These are phyloP conservation scores for Lachancea sp. DNA, from an alignment of 805 yeast genomes.

Conservation along the genomic window DNA sequence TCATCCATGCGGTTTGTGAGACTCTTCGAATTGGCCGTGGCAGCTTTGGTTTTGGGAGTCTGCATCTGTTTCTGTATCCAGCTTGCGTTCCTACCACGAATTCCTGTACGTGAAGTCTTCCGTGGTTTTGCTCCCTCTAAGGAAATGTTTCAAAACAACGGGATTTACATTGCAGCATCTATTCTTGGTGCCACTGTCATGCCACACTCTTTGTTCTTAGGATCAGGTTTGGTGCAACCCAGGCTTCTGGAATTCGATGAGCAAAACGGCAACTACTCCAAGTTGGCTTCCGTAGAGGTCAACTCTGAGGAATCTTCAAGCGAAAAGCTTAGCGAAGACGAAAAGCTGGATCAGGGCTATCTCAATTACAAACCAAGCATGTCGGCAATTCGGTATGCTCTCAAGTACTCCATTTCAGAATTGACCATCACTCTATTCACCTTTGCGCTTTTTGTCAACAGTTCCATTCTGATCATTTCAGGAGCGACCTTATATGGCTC, in stretches of 20 bases:
- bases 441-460: constrained; percentile 79
- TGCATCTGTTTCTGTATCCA: constrained; percentile 76
- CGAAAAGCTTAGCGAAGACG: constrained; percentile 15
- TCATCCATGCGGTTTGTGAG: constrained; percentile 70
- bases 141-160: constrained; percentile 48
- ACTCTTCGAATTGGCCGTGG: constrained; percentile 69
- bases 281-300: constrained; percentile 11
- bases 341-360: constrained; percentile 35
- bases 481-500: constrained; percentile 71
- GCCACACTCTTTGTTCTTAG: constrained; percentile 86
- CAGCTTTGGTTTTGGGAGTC: constrained; percentile 63
- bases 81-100: constrained; percentile 47
- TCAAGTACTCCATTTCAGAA: constrained; percentile 68
- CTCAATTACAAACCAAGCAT: constrained; percentile 60
- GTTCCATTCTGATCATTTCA: constrained; percentile 74
- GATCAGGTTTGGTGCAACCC: constrained; percentile 83
- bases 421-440: constrained; percentile 63
- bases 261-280: constrained; percentile 43
- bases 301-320: constrained; percentile 9
- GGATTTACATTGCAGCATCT: constrained; percentile 69
- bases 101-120: constrained; percentile 45
- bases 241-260: constrained; percentile 70
- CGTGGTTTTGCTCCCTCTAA: constrained; percentile 64
- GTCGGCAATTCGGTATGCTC: constrained; percentile 64
- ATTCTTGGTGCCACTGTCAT: constrained; percentile 89